Evolutionary conservation across 768 basidiomycete species (phyloP), one percentile per base, ranked within the genome.

Genomic region (Gautieria morchelliformis): DNA sequence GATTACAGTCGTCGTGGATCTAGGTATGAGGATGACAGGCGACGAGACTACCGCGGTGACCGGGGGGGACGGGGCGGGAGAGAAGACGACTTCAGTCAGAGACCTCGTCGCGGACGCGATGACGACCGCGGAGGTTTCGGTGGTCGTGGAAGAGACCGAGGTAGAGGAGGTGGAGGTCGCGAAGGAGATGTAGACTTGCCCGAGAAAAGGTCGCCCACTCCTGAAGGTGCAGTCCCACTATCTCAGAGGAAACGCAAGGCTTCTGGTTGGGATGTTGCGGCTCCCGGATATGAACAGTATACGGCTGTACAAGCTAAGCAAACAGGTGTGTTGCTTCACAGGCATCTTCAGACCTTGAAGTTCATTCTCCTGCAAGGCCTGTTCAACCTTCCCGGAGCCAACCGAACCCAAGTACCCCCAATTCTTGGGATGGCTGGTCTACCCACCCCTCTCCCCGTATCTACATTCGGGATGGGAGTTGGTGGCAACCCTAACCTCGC

Each of bases 271-370:
- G 93, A 99, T 70, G 87, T 96, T 20, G 88, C 93, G 70, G 91
- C 94, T 17, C 88, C 90, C 3, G 93, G 93, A 4, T 98, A 96
- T 62, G 95, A 98, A 66, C 89, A 89, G 63, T 91, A 96, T 64
- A 87, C 86, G 5, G 93, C 95, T 15, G 79, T 93, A 77, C 93
- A 97, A 68, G 96, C 96, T n/a, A 99, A 99, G 71, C 88, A 93
- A 73, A 97, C 94, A 44, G 96, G 95, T 92, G 62, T 52, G 76
- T 58, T 7, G 27, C 52, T 19, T 22, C 39, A 30, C 32, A 50
- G 37, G 51, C 53, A 50, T 24, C 33, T 15, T 19, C 47, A 42
- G 33, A 20, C 52, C 56, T 58, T 60, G n/a, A 33, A 61, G 62
- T 22, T 59, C 60, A 14, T 60, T 20, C 54, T 44, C 14, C 66